These are phyloP conservation scores for Gymnopilus dilepis DNA, from an alignment of 768 basidiomycete genomes.

Conservation along the genomic window DNA sequence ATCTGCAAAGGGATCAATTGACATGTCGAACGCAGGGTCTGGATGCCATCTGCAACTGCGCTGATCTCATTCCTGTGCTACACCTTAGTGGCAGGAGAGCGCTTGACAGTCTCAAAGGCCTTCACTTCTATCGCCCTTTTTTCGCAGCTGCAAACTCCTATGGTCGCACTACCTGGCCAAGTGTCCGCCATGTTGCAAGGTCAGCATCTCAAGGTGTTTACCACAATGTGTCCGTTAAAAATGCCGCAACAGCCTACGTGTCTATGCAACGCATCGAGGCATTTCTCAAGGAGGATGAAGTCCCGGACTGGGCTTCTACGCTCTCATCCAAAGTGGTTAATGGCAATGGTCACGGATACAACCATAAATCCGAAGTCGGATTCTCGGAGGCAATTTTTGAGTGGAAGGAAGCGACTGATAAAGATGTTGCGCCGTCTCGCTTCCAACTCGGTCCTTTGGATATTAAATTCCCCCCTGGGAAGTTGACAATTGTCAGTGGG, in stretches of 20 bases:
- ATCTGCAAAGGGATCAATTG: not conserved
- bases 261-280: constrained; percentile 82
- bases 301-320: constrained; percentile 78
- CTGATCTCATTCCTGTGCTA: constrained; percentile 68
- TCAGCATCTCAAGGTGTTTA: constrained; percentile 28
- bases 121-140: constrained; percentile 85
- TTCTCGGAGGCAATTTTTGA: constrained; percentile 60
- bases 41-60: constrained; percentile 75
- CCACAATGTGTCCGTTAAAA: constrained; percentile 16
- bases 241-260: constrained; percentile 58
- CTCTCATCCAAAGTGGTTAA: constrained; percentile 41
- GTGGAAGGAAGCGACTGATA: constrained; percentile 51
- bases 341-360: constrained; percentile 5
- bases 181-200: constrained; percentile 69
- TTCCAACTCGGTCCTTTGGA: constrained; percentile 65
- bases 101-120: constrained; percentile 77
- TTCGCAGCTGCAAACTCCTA: constrained; percentile 68
- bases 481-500: constrained; percentile 66
- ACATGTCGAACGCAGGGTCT: constrained; percentile 50
- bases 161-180: constrained; percentile 67
- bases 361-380: constrained; percentile 43
- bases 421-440: constrained; percentile 34
- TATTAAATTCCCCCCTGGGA: constrained; percentile 60
- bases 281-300: constrained; percentile 76
- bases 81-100: constrained; percentile 66